Conservation (phyloP, 1,139 yeast genomes). For the Geotrichum carabidarum region DNA sequence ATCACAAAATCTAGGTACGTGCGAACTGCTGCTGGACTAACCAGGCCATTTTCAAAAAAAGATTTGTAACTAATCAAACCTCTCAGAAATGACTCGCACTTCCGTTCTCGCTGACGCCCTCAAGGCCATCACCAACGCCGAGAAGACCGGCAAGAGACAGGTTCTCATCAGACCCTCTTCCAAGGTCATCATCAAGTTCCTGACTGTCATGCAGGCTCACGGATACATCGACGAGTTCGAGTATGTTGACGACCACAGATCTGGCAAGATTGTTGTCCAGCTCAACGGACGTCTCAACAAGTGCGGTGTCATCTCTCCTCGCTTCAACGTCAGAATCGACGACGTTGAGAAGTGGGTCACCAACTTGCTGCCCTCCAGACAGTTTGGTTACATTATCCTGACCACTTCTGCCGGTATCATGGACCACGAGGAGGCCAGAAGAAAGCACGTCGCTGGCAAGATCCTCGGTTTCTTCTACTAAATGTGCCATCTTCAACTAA, state of each 20-base stretch:
- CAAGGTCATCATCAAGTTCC: conserved; percentile 94
- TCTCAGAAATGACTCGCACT: conserved; percentile 81
- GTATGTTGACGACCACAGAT: conserved; percentile 98
- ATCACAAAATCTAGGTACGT: conserved; percentile 17
- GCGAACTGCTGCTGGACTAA: no score
- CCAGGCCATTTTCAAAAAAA: no score
- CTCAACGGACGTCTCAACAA: conserved; percentile 97
- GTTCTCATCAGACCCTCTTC: conserved; percentile 98
- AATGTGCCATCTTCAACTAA: conserved; percentile 12
- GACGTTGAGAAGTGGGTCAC: conserved; percentile 98
- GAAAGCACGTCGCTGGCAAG: conserved; percentile 99
- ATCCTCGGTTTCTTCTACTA: conserved; percentile 94
- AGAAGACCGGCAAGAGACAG: conserved; percentile 99
- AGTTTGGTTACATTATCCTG: conserved; percentile 92
- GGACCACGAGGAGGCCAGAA: conserved; percentile 99
- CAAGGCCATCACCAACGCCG: conserved; percentile 98
- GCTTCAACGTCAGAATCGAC: conserved; percentile 89
- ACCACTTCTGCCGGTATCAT: conserved; percentile 99
- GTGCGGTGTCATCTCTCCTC: conserved; percentile 97
- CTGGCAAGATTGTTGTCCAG: conserved; percentile 95
- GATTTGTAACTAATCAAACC: no score
- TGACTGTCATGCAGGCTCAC: conserved; percentile 97
- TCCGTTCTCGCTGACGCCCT: conserved; percentile 99
- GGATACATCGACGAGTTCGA: conserved; percentile 99
- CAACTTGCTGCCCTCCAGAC: conserved; percentile 97